Evolutionary conservation across 2,329 filamentous ascomycete genomes (phyloP).

Genomic region (Trichoderma lentiforme): DNA sequence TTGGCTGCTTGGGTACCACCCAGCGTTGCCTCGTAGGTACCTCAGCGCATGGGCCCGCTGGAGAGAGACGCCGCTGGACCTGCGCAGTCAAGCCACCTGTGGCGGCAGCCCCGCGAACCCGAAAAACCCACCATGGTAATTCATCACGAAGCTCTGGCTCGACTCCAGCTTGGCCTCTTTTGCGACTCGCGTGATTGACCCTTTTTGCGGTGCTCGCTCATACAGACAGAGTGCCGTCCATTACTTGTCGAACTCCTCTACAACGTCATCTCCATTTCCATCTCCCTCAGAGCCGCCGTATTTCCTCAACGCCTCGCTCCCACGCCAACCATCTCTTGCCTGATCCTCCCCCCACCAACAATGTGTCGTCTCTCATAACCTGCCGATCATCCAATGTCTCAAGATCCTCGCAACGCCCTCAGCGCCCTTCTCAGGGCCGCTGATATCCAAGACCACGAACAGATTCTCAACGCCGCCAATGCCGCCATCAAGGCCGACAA

Average conservation of each 20-base stretch:
- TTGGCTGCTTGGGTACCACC: not conserved
- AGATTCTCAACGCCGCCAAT: slow-evolving; percentile 64
- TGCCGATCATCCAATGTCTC: slow-evolving; percentile 33
- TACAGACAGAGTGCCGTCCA: not conserved
- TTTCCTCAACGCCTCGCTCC: not conserved
- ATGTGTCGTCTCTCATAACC: slow-evolving; percentile 14
- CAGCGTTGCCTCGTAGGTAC: not conserved
- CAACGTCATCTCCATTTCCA: not conserved
- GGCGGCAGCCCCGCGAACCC: slow-evolving; percentile 15
- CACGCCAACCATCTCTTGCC: not conserved
- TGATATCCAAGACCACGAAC: slow-evolving; percentile 67
- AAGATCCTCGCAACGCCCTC: slow-evolving; percentile 49
- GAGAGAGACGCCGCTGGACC: not conserved
- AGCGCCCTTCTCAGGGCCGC: slow-evolving; percentile 53
- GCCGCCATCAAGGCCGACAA: slow-evolving; percentile 61
- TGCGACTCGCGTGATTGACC: not conserved
- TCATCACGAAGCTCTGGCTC: slow-evolving; percentile 2
- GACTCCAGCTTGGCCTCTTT: not conserved
- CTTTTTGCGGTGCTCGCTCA: not conserved
- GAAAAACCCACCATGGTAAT: slow-evolving; percentile 14
- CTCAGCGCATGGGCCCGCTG: not conserved
- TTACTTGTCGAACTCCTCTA: not conserved
- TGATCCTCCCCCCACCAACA: slow-evolving; percentile 16
- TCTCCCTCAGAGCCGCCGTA: not conserved
- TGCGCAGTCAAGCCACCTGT: slow-evolving; percentile 9